Base-by-base conservation (phyloP, 2,329 filamentous ascomycete species). In the Chrysoporthe puriensis region DNA sequence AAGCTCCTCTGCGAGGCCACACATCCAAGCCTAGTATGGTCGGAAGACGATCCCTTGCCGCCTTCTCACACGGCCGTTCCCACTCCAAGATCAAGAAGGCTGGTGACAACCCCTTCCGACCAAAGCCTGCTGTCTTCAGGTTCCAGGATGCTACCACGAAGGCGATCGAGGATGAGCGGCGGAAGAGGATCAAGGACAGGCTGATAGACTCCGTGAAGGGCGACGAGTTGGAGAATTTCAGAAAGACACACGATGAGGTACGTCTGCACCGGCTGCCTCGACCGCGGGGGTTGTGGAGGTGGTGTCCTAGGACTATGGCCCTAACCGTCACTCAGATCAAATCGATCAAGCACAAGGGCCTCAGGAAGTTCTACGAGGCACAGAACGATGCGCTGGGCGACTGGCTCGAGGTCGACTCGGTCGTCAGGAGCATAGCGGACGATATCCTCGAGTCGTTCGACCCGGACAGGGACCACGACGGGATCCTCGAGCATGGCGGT, bases 371-470 rank as follows among this genome's bases (percentile, higher is more conserved):
- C 72, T 88, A 88, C 75, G 79, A 84, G 70, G 77, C 78, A 16
- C 85, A 87, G 72, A 88, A 88, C 70, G 76, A 80, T 11, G 76
- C 81, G 1, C 73, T 88, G 13, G 84, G 88, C 34, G 68, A 69
- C 65, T 69, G 68, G 86, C 75, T 86, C 13, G 85, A 88, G 73
- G 84, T 88, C 44, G 86, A 88, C 74, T 82, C 84, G 46, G 79
- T 87, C 7, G 86, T 88, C 56, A 81, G 79, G 62, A 64, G 62
- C 16, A 67, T 88, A 50, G 83, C 86, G 13, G 85, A 87, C 72
- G 85, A 88, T 71, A 82, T 88, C 8, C 78, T 88, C n/a, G 86
- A 88, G 67, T 84, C 81, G 54, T 87, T 88, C 81, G 81, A 86
- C 69, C 86, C 86, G 1, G 86, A 88, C 64, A 78, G 83, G 1